Conservation (phyloP, 169 alveolate species). For the Plasmodium berghei region DNA sequence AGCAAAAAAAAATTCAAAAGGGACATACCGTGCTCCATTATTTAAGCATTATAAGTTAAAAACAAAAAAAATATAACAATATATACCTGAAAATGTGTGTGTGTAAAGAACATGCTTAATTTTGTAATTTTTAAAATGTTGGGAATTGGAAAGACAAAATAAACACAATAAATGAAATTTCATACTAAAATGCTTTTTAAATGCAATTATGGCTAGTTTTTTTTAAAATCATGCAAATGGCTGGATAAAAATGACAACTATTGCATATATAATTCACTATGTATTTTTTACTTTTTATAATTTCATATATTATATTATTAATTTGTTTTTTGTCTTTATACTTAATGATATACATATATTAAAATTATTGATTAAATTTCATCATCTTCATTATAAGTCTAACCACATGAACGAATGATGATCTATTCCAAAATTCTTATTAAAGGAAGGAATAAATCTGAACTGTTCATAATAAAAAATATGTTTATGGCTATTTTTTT, state of each 20-base stretch:
- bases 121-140: too few species aligned
- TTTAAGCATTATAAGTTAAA: slow-evolving; percentile 11
- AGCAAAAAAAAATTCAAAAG: slow-evolving; percentile 18
- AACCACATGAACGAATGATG: slow-evolving; percentile 70
- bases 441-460: slow-evolving; percentile 75
- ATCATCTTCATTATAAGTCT: slow-evolving; percentile 17
- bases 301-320: too few species aligned
- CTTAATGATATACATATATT: not conserved
- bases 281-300: too few species aligned
- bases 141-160: too few species aligned
- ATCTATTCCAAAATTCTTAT: slow-evolving; percentile 64
- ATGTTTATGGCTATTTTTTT: slow-evolving; percentile 11
- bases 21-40: slow-evolving; percentile 10
- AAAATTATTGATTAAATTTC: not conserved
- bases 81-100: not conserved
- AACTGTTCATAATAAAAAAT: slow-evolving; percentile 42
- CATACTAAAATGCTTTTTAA: too few species aligned
- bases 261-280: too few species aligned
- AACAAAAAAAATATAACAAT: slow-evolving; percentile 13
- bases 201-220: too few species aligned
- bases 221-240: too few species aligned
- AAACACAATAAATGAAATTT: too few species aligned
- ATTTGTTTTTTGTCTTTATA: too few species aligned
- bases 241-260: too few species aligned
- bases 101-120: too few species aligned